Conservation (phyloP, 331 rosid species). For the Rosa hybrid region DNA sequence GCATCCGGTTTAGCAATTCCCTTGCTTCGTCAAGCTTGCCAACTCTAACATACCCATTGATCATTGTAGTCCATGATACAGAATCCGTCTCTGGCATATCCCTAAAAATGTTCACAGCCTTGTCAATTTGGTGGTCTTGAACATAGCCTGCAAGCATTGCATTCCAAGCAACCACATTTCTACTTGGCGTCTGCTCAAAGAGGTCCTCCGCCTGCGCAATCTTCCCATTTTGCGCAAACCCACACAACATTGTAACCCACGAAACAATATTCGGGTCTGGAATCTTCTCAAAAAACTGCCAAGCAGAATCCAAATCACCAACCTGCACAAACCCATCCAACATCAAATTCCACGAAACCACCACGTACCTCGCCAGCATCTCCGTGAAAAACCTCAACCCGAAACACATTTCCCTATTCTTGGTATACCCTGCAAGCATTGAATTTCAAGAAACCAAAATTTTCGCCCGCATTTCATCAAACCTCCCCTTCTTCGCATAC, state of each 20-base stretch:
- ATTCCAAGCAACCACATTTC: conserved; percentile 51
- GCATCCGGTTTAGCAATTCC: conserved; percentile 38
- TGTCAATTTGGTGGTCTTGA: conserved; percentile 32
- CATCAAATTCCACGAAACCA: conserved; percentile 47
- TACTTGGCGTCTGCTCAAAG: conserved; percentile 37
- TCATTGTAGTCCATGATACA: conserved; percentile 51
- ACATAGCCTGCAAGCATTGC: conserved; percentile 49
- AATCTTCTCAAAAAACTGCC: conserved; percentile 34
- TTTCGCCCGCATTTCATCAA: conserved; percentile 41
- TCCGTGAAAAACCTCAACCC: conserved; percentile 37
- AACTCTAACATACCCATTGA: conserved; percentile 40
- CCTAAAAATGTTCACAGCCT: conserved; percentile 31
- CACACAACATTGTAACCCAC: conserved; percentile 43
- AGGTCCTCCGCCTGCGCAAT: conserved; percentile 33
- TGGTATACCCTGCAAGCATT: conserved; percentile 44
- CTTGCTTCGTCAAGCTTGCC: conserved; percentile 44
- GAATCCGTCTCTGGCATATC: conserved; percentile 44
- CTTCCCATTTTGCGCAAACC: conserved; percentile 33
- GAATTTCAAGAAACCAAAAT: conserved; percentile 45
- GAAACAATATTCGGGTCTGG: conserved; percentile 37
- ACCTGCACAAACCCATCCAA: conserved; percentile 40
- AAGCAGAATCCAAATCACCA: conserved; percentile 44
- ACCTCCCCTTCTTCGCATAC: conserved; percentile 40
- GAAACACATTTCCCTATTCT: conserved; percentile 37
- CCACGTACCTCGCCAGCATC: conserved; percentile 46